Percentiles rank a stretch among this genome's conserved stretches.
Evolutionary conservation across 164 flowering plant species (phyloP).

Genomic region (Stephania cephalantha): DNA sequence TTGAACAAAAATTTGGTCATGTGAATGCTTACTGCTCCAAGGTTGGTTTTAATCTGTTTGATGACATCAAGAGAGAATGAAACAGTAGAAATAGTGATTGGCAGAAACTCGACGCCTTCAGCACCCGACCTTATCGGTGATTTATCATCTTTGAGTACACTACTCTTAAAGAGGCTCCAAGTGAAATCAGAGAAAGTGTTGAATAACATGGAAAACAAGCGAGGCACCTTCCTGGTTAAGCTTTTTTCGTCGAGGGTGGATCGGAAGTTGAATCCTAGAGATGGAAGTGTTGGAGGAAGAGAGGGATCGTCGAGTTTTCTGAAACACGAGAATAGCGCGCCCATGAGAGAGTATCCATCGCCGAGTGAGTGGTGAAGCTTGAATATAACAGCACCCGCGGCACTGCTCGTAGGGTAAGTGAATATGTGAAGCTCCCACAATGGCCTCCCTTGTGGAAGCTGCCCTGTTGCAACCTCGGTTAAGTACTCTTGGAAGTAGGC

Average conservation of each 20-base stretch:
- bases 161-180: slow-evolving; percentile 40
- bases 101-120: slow-evolving; percentile 31
- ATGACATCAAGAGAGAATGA: slow-evolving; percentile 41
- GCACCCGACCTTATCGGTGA: slow-evolving; percentile 41
- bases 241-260: background rate
- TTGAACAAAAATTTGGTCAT: background rate
- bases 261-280: slow-evolving; percentile 1
- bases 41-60: slow-evolving; percentile 40
- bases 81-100: slow-evolving; percentile 28
- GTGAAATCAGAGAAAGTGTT: slow-evolving; percentile 34
- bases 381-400: slow-evolving; percentile 39
- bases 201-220: slow-evolving; percentile 11
- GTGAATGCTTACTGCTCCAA: slow-evolving; percentile 38
- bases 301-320: slow-evolving; percentile 51
- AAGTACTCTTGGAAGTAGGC: slow-evolving; percentile 30
- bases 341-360: slow-evolving; percentile 68
- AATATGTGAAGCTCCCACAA: slow-evolving; percentile 58
- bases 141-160: slow-evolving; percentile 33
- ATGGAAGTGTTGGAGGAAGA: slow-evolving; percentile 46
- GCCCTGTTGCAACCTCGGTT: slow-evolving; percentile 31
- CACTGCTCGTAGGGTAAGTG: slow-evolving; percentile 49
- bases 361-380: slow-evolving; percentile 70
- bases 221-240: slow-evolving; percentile 12
- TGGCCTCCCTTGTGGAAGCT: slow-evolving; percentile 36
- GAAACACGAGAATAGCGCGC: slow-evolving; percentile 47